These are phyloP conservation scores for Teunomyces cretensis DNA, from an alignment of 805 yeast species.

Conservation along the genomic window DNA sequence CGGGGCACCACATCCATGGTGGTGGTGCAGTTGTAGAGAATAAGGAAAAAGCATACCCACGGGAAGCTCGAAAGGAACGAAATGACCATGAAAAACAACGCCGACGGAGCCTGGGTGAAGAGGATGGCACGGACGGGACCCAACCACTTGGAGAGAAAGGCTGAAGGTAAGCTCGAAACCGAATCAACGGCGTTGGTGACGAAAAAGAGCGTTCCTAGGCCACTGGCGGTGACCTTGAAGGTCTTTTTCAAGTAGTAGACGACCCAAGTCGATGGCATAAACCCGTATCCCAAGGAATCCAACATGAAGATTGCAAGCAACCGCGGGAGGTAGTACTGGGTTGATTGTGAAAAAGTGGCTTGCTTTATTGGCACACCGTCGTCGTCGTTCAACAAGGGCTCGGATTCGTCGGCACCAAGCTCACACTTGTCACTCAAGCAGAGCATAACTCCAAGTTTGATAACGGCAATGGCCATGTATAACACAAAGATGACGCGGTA, in stretches of 20 bases:
- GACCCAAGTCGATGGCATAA: slow-evolving; percentile 87
- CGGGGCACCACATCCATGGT: slow-evolving; percentile 94
- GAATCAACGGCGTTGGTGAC: slow-evolving; percentile 61
- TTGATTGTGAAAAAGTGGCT: slow-evolving; percentile 37
- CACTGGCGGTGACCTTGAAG: slow-evolving; percentile 54
- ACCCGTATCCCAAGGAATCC: slow-evolving; percentile 86
- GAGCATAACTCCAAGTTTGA: slow-evolving; percentile 52
- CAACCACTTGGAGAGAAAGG: slow-evolving; percentile 57
- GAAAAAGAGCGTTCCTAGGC: slow-evolving; percentile 69
- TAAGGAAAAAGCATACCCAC: slow-evolving; percentile 53
- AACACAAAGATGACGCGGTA: slow-evolving; percentile 58
- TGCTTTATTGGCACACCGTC: slow-evolving; percentile 18
- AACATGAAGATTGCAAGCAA: slow-evolving; percentile 67
- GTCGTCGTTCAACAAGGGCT: neutral
- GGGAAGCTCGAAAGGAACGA: slow-evolving; percentile 21
- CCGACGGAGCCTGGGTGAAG: slow-evolving; percentile 76
- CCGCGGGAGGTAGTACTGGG: slow-evolving; percentile 45
- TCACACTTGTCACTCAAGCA: slow-evolving; percentile 57
- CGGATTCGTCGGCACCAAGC: slow-evolving; percentile 15
- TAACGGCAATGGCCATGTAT: slow-evolving; percentile 54
- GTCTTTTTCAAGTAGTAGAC: slow-evolving; percentile 71
- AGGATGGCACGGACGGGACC: slow-evolving; percentile 83
- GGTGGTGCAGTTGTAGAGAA: slow-evolving; percentile 59
- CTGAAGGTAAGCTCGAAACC: slow-evolving; percentile 74
- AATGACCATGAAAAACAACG: slow-evolving; percentile 52